phyloP scores from a whole-genome alignment of 2,329 filamentous ascomycete species.

The Rhinocladiella mackenziei region DNA sequence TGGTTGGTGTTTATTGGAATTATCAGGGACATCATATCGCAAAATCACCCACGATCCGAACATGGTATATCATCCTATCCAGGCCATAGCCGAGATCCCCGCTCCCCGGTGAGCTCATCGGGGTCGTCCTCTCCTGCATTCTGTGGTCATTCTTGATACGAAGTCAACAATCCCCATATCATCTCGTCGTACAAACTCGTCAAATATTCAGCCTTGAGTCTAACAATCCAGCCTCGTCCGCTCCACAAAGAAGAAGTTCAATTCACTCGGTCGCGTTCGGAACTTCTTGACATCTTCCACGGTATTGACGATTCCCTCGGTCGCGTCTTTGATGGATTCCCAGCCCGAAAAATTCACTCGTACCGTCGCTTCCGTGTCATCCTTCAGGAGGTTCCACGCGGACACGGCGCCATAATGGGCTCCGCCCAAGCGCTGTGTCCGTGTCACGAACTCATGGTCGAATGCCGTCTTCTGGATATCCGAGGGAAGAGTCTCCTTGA shows the following conservation, averaged over 20 bases:
- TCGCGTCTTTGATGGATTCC: conserved; percentile 15
- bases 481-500: conserved; percentile 12
- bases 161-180: too few relatives aligned
- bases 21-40: too few relatives aligned
- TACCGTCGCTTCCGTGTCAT: conserved; percentile 17
- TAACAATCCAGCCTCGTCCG: conserved; percentile 14
- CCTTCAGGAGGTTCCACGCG: conserved; percentile 21
- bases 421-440: conserved; percentile 12
- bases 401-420: conserved; percentile 17
- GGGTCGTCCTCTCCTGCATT: too few relatives aligned
- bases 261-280: conserved; percentile 6
- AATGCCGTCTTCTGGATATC: conserved; percentile 8
- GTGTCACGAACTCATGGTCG: conserved; percentile 16
- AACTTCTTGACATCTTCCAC: conserved; percentile 14
- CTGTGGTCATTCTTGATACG: too few relatives aligned
- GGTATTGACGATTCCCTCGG: conserved; percentile 10
- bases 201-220: not conserved
- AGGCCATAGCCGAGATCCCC: too few relatives aligned
- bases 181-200: too few relatives aligned
- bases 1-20: too few relatives aligned
- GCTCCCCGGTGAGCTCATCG: too few relatives aligned
- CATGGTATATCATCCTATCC: too few relatives aligned
- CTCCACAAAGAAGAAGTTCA: conserved; percentile 19
- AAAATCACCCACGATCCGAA: too few relatives aligned
- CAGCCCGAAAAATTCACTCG: conserved; percentile 21